Conservation (phyloP, 2,329 filamentous ascomycete species). For the Lecanicillium sp. region DNA sequence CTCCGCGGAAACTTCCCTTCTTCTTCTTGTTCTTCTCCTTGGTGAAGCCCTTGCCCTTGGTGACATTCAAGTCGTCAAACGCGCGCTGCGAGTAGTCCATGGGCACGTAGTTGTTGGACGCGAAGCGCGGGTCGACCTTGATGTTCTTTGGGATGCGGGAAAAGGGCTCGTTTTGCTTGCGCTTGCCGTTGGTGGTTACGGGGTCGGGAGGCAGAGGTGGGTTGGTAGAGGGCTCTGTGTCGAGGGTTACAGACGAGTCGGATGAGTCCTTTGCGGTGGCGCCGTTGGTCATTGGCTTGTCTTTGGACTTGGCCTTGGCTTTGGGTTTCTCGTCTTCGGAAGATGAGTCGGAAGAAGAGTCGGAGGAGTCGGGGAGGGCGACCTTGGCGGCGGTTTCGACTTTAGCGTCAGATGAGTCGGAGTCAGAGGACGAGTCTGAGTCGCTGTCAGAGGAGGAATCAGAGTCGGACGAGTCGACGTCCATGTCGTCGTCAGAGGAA, state of each 20-base stretch:
- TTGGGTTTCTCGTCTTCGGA: slow-evolving; percentile 14
- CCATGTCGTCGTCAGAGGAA: slow-evolving; percentile 5
- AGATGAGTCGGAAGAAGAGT: slow-evolving; percentile 19
- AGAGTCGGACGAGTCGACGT: slow-evolving; percentile 24
- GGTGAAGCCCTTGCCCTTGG: slow-evolving; percentile 92
- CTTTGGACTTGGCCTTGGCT: slow-evolving; percentile 13
- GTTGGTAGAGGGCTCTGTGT: slow-evolving; percentile 27
- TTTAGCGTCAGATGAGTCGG: slow-evolving; percentile 13
- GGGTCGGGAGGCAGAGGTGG: slow-evolving; percentile 48
- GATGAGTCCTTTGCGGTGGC: slow-evolving; percentile 23
- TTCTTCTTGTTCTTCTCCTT: slow-evolving; percentile 99
- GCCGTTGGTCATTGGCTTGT: slow-evolving; percentile 9
- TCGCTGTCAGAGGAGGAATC: slow-evolving; percentile 16
- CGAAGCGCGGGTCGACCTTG: slow-evolving; percentile 58
- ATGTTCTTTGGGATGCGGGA: slow-evolving; percentile 66
- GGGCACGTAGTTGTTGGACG: slow-evolving; percentile 72
- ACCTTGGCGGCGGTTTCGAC: slow-evolving; percentile 21
- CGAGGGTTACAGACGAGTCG: slow-evolving; percentile 42
- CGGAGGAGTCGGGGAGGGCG: slow-evolving; percentile 26
- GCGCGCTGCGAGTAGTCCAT: slow-evolving; percentile 88
- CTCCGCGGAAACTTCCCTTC: slow-evolving; percentile 82
- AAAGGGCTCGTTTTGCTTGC: slow-evolving; percentile 58
- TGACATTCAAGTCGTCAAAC: slow-evolving; percentile 80
- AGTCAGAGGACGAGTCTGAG: slow-evolving; percentile 17
- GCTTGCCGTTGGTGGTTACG: slow-evolving; percentile 26